Base-by-base conservation (phyloP, 2,329 filamentous ascomycete genomes). In the Alternaria triticina region DNA sequence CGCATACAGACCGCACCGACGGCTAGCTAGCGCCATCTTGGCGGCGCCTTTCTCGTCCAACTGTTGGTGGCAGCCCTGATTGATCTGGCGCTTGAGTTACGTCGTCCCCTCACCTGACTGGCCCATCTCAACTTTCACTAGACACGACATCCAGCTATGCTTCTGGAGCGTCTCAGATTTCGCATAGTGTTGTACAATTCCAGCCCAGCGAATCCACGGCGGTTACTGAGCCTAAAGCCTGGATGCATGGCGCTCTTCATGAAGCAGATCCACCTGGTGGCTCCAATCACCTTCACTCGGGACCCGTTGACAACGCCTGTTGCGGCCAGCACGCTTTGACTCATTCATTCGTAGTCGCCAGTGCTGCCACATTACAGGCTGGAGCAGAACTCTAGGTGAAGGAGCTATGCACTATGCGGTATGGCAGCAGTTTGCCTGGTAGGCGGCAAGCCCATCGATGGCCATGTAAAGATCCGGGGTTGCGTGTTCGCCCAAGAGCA, bases 81-180 rank as follows among this genome's bases (percentile, higher is more conserved):
- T 60, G 59, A 57, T 23, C 65, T 66, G 69, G 74, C 74, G 73
- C 73, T 71, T 74, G 71, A 20, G 44, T 57, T 52, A 47, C 46
- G 20, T 63, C 57, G 43, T 66, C 66, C 69, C 64, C 46, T 30
- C 62, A 60, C 63, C 67, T 77, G 56, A 78, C 70, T 78, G 75
- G 75, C 62, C 68, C 62, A 46, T 51, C 54, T 57, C 63, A 64
- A 70, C 69, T 73, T 69, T 67, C 62, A 56, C 67, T 71, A 46
- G 69, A 74, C 70, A 73, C 72, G 67, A 76, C 70, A 54, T 70
- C 73, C 67, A 74, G 62, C 65, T 69, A 66, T 58, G 65, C 68
- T 64, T 73, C 70, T 73, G 67, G 68, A 73, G 71, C 77, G 77
- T 79, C 76, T 79, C 77, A 75, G 72, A 72, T 74, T 61, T 71